Evolutionary conservation across 768 basidiomycete species (phyloP).

Genomic region (Tylopilus vinaceipallidus): DNA sequence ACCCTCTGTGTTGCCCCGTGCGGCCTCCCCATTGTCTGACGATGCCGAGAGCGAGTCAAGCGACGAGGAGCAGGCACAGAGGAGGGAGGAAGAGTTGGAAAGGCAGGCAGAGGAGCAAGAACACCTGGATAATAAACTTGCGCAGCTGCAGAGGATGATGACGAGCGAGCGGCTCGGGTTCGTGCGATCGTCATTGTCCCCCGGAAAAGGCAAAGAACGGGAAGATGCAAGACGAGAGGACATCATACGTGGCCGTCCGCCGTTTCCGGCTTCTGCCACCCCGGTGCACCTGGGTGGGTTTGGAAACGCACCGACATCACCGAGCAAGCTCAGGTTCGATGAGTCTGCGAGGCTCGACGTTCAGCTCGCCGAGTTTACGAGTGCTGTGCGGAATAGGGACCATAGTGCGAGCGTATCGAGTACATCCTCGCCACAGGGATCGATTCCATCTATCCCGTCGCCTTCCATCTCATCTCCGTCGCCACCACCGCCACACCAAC

Average conservation of each 20-base stretch:
- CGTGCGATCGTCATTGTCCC: constrained; percentile 40
- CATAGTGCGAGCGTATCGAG: constrained; percentile 75
- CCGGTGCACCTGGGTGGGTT: constrained; percentile 1
- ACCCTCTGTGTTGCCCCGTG: constrained; percentile 34
- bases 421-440: constrained; percentile 69
- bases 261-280: constrained; percentile 17
- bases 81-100: constrained; percentile 69
- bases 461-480: constrained; percentile 56
- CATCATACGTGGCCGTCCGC: constrained; percentile 44
- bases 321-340: constrained; percentile 27
- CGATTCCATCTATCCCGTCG: constrained; percentile 80
- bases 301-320: constrained; percentile 23
- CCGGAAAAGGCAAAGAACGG: constrained; percentile 37
- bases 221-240: constrained; percentile 20
- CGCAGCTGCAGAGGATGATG: constrained; percentile 68
- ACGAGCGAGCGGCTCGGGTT: constrained; percentile 73
- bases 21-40: constrained; percentile 52
- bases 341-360: constrained; percentile 29
- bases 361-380: constrained; percentile 35
- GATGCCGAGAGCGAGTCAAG: constrained; percentile 53
- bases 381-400: constrained; percentile 43
- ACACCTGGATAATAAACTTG: constrained; percentile 62
- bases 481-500: constrained; percentile 30
- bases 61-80: constrained; percentile 55
- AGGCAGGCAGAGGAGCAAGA: constrained; percentile 66